A percentile compares a stretch with the other conserved stretches of the same genome.
Evolutionary conservation across 345 rosid species (phyloP).

Genomic region (Eucalyptus guilfoylei): DNA sequence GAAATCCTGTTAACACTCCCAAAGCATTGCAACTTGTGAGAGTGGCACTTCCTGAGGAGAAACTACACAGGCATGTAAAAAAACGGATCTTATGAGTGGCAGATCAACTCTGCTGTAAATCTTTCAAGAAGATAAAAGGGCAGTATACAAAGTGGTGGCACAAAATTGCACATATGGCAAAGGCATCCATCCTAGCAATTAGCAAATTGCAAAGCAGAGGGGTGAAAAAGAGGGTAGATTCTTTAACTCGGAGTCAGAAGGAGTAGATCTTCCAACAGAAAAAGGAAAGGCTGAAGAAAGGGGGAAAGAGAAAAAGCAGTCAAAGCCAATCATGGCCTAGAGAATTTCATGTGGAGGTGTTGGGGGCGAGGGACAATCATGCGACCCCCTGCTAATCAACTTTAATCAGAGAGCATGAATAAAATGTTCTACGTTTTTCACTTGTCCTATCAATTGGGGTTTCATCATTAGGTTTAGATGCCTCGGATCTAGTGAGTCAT

Average conservation of each 20-base stretch:
- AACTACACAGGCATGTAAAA: not conserved
- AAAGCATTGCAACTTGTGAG: not conserved
- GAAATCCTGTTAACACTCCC: not conserved
- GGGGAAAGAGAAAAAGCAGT: constrained; percentile 27
- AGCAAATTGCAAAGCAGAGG: constrained; percentile 1
- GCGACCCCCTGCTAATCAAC: constrained; percentile 1
- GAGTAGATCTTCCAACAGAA: constrained; percentile 10
- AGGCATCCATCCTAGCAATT: not conserved
- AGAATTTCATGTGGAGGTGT: constrained; percentile 66
- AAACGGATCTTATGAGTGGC: not conserved
- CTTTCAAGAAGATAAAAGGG: not conserved
- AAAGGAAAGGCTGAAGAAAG: not conserved
- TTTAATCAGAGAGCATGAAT: not conserved
- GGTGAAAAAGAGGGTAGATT: constrained; percentile 1
- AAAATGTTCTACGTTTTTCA: not conserved
- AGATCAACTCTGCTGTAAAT: not conserved
- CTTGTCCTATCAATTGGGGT: constrained; percentile 2
- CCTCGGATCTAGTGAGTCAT: constrained; percentile 32
- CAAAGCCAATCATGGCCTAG: constrained; percentile 73
- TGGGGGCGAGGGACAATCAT: constrained; percentile 37
- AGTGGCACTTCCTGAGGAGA: not conserved
- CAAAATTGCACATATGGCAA: constrained; percentile 4
- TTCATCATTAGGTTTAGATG: constrained; percentile 14
- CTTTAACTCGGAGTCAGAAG: constrained; percentile 18
- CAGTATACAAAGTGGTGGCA: not conserved